A percentile compares a stretch with the other conserved stretches of the same genome.
Evolutionary conservation across 139 green algal species (phyloP).

Genomic region (Asterochloris erici): DNA sequence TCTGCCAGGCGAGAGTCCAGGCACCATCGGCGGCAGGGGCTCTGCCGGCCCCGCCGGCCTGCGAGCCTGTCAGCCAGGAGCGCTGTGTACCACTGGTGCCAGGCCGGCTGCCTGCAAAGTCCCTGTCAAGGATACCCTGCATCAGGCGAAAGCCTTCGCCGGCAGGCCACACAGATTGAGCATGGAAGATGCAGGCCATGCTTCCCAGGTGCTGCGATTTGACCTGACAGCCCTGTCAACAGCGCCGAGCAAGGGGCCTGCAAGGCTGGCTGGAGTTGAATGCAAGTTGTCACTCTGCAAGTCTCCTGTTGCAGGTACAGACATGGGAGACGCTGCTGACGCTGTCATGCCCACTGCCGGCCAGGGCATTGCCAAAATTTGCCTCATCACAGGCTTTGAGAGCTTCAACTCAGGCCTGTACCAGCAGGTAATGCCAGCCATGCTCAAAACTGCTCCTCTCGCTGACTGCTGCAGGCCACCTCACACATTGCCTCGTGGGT

Average conservation of each 20-base stretch:
- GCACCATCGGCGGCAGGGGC: background rate
- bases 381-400: constrained; percentile 96
- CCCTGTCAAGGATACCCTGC: no score
- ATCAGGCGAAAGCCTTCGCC: no score
- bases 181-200: no score
- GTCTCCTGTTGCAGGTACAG: background rate
- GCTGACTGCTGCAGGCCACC: no score
- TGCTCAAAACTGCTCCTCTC: background rate
- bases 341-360: background rate
- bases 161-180: no score
- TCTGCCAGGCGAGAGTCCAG: background rate
- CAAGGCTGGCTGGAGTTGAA: background rate
- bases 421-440: constrained; percentile 33
- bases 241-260: no score
- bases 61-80: background rate
- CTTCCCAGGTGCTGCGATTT: no score
- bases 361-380: constrained; percentile 55
- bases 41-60: background rate
- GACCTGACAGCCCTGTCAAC: no score
- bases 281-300: background rate
- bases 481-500: background rate
- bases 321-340: background rate
- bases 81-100: background rate
- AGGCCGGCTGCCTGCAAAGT: no score
- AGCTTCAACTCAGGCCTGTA: constrained; percentile 95